These are phyloP conservation scores for Mercurialis annua DNA, from an alignment of 345 rosid genomes.

Conservation along the genomic window DNA sequence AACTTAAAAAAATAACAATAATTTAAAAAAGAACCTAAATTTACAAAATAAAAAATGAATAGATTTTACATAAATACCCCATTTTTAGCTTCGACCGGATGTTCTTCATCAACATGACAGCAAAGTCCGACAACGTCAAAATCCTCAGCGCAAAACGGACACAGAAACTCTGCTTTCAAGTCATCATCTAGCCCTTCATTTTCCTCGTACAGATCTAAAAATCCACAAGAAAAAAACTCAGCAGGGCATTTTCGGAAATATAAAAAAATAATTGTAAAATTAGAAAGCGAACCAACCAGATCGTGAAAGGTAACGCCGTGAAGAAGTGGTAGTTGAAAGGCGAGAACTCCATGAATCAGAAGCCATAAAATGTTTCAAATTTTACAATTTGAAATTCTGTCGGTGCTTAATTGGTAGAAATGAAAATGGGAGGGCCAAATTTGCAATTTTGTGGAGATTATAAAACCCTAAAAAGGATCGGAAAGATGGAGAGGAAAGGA, in stretches of 20 bases:
- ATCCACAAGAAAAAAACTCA: background rate
- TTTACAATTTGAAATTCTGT: background rate
- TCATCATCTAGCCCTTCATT: slow-evolving; percentile 53
- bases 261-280: background rate
- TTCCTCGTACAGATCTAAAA: slow-evolving; percentile 57
- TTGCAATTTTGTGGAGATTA: background rate
- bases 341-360: slow-evolving; percentile 46
- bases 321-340: slow-evolving; percentile 27
- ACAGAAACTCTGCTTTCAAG: slow-evolving; percentile 54
- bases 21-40: background rate
- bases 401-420: background rate
- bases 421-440: background rate
- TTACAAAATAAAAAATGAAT: background rate
- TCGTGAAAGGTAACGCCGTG: slow-evolving; percentile 43
- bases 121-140: slow-evolving; percentile 84
- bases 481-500: slow-evolving; percentile 11
- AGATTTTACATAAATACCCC: slow-evolving; percentile 46
- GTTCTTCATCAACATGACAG: slow-evolving; percentile 87
- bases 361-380: slow-evolving; percentile 24
- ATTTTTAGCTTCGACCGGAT: slow-evolving; percentile 73
- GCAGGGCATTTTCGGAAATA: background rate
- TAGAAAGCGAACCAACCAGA: slow-evolving; percentile 40
- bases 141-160: slow-evolving; percentile 82
- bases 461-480: background rate
- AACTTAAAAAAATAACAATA: background rate